A percentile compares a stretch with the other conserved stretches of the same genome.
Conservation (phyloP, 106 monocot genomes). For the Phalaenopsis aphrodite region DNA sequence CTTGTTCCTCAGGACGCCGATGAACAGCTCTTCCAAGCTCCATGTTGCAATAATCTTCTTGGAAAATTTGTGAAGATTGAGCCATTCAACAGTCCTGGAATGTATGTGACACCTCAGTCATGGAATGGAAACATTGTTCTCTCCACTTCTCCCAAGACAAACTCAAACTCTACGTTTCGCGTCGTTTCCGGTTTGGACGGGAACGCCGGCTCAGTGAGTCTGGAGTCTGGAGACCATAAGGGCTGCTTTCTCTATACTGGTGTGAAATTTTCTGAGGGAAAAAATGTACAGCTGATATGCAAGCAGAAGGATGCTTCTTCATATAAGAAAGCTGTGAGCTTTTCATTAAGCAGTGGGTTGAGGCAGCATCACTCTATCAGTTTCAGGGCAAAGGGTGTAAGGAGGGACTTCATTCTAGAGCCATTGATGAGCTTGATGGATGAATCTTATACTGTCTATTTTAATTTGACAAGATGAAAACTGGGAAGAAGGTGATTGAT, state of each 20-base stretch:
- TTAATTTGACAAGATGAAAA: slow-evolving; percentile 33
- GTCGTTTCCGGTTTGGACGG: slow-evolving; percentile 54
- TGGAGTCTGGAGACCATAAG: slow-evolving; percentile 35
- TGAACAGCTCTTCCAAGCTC: neutral
- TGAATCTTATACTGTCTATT: slow-evolving; percentile 58
- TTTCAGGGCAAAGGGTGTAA: slow-evolving; percentile 48
- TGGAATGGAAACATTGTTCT: slow-evolving; percentile 19
- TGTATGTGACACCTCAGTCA: slow-evolving; percentile 36
- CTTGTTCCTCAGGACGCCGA: slow-evolving; percentile 21
- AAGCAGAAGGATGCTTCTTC: neutral
- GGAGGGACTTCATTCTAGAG: slow-evolving; percentile 48
- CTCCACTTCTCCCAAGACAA: slow-evolving; percentile 7
- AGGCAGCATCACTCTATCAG: slow-evolving; percentile 63
- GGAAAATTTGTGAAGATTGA: slow-evolving; percentile 40
- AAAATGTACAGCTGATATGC: slow-evolving; percentile 29
- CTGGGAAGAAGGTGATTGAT: neutral
- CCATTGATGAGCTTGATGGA: slow-evolving; percentile 57
- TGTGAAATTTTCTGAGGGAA: slow-evolving; percentile 12
- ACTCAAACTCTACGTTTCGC: slow-evolving; percentile 23
- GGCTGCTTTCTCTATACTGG: slow-evolving; percentile 56
- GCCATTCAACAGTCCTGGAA: slow-evolving; percentile 76
- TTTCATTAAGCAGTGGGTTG: slow-evolving; percentile 23
- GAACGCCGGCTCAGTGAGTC: slow-evolving; percentile 26
- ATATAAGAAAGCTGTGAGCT: slow-evolving; percentile 33
- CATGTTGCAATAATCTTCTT: neutral